Base-by-base conservation (phyloP, 768 basidiomycete genomes). In the Phanerochaete carnosa region DNA sequence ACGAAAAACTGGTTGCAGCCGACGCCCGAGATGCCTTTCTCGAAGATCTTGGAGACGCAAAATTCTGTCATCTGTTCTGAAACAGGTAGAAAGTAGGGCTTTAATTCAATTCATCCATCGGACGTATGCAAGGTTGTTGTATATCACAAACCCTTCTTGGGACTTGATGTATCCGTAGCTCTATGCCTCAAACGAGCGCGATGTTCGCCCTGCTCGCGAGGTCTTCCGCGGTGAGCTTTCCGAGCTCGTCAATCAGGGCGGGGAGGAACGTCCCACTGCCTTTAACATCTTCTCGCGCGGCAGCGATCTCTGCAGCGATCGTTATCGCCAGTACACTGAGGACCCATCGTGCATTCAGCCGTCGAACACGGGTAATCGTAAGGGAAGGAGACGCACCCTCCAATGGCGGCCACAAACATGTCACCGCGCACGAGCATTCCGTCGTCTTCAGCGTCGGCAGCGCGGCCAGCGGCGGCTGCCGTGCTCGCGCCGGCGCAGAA, bases 1-100 rank as follows among this genome's bases (percentile, higher is more conserved):
- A 82, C 85, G 68, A 92, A 92, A 83, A 98, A 97, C 70, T 97
- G 95, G 95, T 76, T 98, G 60, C 95, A 98, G 70, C 94, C 95
- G 1, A 94, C 94, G 2, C 64, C 76, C 11, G 82, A 79, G 13
- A 89, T 92, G 88, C 92, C 95, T 1, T 97, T 98, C 74, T 81
- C 86, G 26, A 80, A 74, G 63, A 74, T 90, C 26, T 68, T 90
- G 7, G 72, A 75, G 37, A 59, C 57, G 1, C 73, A 72, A 32
- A 72, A 72, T 57, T 47, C 61, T 1, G 63, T 56, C 15, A 60
- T 68, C 2, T 61, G 69, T 63, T 37, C 54, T 23, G 54, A 22
- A 23, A 39, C 54, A 9, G 54, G 54, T 11, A 19, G 54, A 11
- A 26, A 8, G 39, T 55, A 35, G 19, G 19, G 39, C 7, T 26